Conservation (phyloP, 208 protist genomes). For the Leishmania guyanensis region DNA sequence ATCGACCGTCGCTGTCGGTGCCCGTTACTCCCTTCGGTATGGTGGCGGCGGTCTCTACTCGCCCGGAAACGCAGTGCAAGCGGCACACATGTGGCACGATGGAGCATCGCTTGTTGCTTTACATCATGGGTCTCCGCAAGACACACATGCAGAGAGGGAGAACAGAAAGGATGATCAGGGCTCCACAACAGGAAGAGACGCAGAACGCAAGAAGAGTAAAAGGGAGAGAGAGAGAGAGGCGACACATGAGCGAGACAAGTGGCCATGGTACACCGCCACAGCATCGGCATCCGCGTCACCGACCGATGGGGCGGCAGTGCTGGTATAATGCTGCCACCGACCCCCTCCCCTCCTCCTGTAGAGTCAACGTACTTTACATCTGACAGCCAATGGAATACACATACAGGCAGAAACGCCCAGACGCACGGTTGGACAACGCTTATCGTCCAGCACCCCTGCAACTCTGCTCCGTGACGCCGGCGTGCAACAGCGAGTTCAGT, state of each 20-base stretch:
- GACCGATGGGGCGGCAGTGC: not conserved
- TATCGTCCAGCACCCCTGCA: not conserved
- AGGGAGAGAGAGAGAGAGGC: not conserved
- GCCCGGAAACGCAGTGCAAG: too few relatives aligned
- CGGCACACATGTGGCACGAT: not conserved
- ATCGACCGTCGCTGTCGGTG: not conserved
- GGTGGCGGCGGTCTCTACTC: not conserved
- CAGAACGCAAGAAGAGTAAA: not conserved
- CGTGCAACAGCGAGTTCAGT: constrained; percentile 19
- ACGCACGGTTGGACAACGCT: not conserved
- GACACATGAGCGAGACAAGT: not conserved
- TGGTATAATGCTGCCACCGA: not conserved
- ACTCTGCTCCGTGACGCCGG: constrained; percentile 3
- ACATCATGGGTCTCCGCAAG: not conserved
- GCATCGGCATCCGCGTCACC: not conserved
- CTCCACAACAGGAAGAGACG: not conserved
- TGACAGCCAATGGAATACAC: not conserved
- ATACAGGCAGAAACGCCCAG: not conserved
- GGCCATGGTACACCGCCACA: not conserved
- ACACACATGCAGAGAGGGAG: not conserved
- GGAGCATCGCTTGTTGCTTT: not conserved
- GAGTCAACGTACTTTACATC: constrained; percentile 8
- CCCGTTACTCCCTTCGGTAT: not conserved
- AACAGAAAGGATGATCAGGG: not conserved
- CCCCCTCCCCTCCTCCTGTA: not conserved